Conservation (phyloP, 2,329 filamentous ascomycete species). For the Dactylella cylindrospora region DNA sequence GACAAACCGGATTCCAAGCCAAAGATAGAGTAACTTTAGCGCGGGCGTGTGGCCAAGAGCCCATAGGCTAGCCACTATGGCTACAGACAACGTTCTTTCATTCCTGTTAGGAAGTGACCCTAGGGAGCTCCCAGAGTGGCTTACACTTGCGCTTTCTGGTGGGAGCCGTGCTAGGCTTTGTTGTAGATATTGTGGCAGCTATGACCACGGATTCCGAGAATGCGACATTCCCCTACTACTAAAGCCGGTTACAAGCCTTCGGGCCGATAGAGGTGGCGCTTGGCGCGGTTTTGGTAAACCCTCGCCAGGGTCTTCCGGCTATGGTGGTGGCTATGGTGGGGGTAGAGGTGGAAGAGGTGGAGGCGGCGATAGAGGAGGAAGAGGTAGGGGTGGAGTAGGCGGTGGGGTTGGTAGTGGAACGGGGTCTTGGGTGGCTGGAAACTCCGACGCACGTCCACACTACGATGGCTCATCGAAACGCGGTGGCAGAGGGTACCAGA, state of each 20-base stretch:
- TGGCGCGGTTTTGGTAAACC: too few relatives aligned
- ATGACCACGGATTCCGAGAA: constrained; percentile 11
- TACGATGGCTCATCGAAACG: constrained; percentile 18
- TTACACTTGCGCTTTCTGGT: constrained; percentile 22
- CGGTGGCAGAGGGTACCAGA: neutral
- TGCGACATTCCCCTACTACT: constrained; percentile 4
- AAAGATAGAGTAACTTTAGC: too few relatives aligned
- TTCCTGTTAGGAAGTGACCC: constrained; percentile 12
- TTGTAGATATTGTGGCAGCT: constrained; percentile 29
- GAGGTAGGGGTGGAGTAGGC: constrained; percentile 44
- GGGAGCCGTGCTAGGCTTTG: constrained; percentile 32
- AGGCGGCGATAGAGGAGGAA: constrained; percentile 43
- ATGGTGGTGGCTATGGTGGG: constrained; percentile 46
- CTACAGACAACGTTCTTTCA: neutral
- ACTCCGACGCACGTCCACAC: neutral
- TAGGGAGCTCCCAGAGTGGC: constrained; percentile 15
- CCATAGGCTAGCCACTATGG: constrained; percentile 12
- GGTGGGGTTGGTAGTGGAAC: constrained; percentile 9
- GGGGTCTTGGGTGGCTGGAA: constrained; percentile 1
- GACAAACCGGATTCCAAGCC: too few relatives aligned
- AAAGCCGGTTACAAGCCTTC: too few relatives aligned
- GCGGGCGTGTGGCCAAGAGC: too few relatives aligned
- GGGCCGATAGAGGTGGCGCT: too few relatives aligned
- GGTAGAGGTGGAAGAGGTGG: constrained; percentile 43
- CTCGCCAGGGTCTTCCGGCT: too few relatives aligned